Base-by-base conservation (phyloP, 2,329 filamentous ascomycete genomes). In the Microcyclospora tardicrescens region DNA sequence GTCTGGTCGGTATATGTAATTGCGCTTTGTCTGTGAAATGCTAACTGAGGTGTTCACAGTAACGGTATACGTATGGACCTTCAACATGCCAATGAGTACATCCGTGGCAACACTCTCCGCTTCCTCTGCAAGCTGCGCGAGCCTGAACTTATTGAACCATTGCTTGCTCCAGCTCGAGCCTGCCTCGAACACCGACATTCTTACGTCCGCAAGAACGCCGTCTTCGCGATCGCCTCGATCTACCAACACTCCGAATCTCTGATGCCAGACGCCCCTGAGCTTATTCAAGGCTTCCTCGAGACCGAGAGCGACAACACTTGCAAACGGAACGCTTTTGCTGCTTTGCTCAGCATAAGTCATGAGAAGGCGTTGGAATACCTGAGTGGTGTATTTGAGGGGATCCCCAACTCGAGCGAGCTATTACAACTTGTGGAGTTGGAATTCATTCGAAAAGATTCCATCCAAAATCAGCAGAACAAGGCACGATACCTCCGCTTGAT, bases 31-130 rank as follows among this genome's bases (percentile, higher is more conserved):
- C 31, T 12, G 34, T 9, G 15, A 34, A n/a, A 30, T 19, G 6
- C 2, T 33, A 27, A 32, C 40, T 43, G 31, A 40, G 35, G 6
- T 36, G 27, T 33, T 28, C 33, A 14, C 54, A 95, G 89, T 65
- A 98, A 98, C 64, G 91, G 91, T 49, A 96, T 98, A 57, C 81
- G 89, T 57, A 94, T 96, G 63, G 91, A 98, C 59, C 72, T 98
- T 44, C 89, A 96, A 61, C 89, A 95, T 55, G 79, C 91, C 41
- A 96, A 98, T 69, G 91, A 98, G 71, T 98, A 94, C 65, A 87
- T 98, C 50, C 79, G 91, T 50, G 91, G 91, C 59, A 95, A 95
- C 61, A 98, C 91, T n/a, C 71, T 98, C 45, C 85, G 91, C 56
- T 98, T 96, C 67, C 77, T 98, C 43, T 91, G 82, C 72, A 98